Percentiles rank a stretch among this genome's conserved stretches.
Evolutionary conservation across 2,329 filamentous ascomycete species (phyloP).

Genomic region (Trichoderma citrinoviride): DNA sequence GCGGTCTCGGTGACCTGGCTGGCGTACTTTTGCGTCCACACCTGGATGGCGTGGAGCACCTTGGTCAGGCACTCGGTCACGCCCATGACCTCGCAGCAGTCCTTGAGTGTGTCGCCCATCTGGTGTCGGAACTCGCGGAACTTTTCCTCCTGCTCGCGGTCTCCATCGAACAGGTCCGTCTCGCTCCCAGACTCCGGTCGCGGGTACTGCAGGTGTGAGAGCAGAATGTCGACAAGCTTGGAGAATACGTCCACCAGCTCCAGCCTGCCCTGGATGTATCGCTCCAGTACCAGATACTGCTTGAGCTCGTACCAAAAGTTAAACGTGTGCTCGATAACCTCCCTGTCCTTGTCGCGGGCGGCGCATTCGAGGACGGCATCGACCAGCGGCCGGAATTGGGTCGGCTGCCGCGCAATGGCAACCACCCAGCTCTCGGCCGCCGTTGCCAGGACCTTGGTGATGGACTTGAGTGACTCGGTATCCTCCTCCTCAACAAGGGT

Average conservation of each 20-base stretch:
- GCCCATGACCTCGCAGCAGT: slow-evolving; percentile 94
- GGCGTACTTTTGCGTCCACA: slow-evolving; percentile 83
- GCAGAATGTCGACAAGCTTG: slow-evolving; percentile 86
- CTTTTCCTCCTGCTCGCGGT: slow-evolving; percentile 92
- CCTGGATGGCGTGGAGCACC: slow-evolving; percentile 78
- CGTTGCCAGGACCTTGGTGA: slow-evolving; percentile 88
- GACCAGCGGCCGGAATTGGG: slow-evolving; percentile 78
- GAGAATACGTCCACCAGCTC: slow-evolving; percentile 80
- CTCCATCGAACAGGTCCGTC: slow-evolving; percentile 87
- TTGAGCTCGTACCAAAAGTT: slow-evolving; percentile 98
- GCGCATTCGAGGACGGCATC: slow-evolving; percentile 92
- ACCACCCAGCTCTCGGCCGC: slow-evolving; percentile 94
- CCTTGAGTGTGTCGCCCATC: slow-evolving; percentile 97
- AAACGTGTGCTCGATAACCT: slow-evolving; percentile 92
- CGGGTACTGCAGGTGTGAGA: slow-evolving; percentile 86
- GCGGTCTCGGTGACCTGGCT: slow-evolving; percentile 67
- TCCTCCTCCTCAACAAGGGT: slow-evolving; percentile 78
- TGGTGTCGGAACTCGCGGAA: slow-evolving; percentile 95
- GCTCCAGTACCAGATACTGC: slow-evolving; percentile 88
- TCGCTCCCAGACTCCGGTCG: slow-evolving; percentile 70
- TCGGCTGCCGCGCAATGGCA: slow-evolving; percentile 79
- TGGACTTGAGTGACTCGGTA: slow-evolving; percentile 76
- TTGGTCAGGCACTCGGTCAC: slow-evolving; percentile 88
- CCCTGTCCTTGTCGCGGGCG: slow-evolving; percentile 79
- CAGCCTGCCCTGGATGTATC: slow-evolving; percentile 78